Evolutionary conservation across 345 rosid species (phyloP).

Genomic region (Psidium guajava): DNA sequence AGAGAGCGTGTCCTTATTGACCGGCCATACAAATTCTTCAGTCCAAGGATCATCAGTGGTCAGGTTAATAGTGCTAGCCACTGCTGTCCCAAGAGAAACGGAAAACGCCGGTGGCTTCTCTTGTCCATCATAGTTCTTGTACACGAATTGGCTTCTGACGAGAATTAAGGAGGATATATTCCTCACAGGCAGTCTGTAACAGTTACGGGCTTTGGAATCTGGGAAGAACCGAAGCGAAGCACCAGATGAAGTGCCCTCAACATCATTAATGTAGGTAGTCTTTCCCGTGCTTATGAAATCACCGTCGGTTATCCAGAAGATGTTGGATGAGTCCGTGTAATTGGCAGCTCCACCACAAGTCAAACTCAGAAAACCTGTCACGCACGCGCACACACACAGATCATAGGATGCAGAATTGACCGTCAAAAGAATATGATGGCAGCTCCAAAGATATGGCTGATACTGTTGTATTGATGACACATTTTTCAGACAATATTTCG

Average conservation of each 20-base stretch:
- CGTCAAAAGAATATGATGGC: background rate
- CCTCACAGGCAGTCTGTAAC: constrained; percentile 53
- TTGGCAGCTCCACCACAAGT: constrained; percentile 53
- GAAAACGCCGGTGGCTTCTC: constrained; percentile 57
- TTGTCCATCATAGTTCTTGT: constrained; percentile 63
- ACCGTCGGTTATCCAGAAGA: constrained; percentile 57
- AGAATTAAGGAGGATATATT: constrained; percentile 48
- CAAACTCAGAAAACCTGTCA: constrained; percentile 82
- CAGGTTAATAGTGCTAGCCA: constrained; percentile 48
- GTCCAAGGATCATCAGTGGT: constrained; percentile 60
- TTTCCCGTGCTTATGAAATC: constrained; percentile 51
- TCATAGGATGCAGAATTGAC: background rate
- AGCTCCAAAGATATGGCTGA: background rate
- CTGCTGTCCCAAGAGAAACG: constrained; percentile 61
- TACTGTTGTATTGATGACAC: background rate
- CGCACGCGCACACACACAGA: background rate
- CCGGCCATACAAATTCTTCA: constrained; percentile 68
- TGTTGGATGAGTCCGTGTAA: constrained; percentile 36
- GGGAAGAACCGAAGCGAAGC: constrained; percentile 60
- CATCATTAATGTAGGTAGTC: constrained; percentile 22
- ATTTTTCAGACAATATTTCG: background rate
- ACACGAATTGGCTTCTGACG: constrained; percentile 61
- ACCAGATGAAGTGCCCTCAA: constrained; percentile 19
- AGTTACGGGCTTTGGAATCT: constrained; percentile 23
- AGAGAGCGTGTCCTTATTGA: constrained; percentile 27